Percentiles rank a stretch among this genome's conserved stretches.
These are phyloP conservation scores for Grigorovia yakushimaensis DNA, from an alignment of 805 yeast species.

Conservation along the genomic window DNA sequence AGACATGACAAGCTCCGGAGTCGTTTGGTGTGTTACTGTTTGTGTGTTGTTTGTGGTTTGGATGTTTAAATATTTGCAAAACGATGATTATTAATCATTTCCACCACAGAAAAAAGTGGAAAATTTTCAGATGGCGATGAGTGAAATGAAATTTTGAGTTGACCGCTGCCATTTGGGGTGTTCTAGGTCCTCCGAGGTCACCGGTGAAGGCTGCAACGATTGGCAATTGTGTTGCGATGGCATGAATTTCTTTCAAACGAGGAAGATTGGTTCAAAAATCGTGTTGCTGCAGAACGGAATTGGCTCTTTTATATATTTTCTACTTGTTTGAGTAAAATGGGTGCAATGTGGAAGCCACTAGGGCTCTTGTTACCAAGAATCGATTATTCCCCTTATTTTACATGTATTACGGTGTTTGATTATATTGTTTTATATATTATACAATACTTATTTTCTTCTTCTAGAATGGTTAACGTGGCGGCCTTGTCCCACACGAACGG, in stretches of 20 bases:
- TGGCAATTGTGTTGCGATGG: too few relatives aligned
- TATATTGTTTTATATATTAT: background rate
- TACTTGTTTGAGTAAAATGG: background rate
- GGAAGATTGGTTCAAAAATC: background rate
- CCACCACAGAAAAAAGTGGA: background rate
- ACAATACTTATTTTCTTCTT: slow-evolving; percentile 18
- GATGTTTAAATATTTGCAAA: background rate
- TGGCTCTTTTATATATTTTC: too few relatives aligned
- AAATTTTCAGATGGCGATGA: background rate
- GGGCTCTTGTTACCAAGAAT: background rate
- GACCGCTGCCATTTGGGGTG: background rate
- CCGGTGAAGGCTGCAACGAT: too few relatives aligned
- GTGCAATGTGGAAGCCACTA: background rate
- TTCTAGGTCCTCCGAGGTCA: background rate
- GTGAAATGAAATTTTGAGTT: background rate
- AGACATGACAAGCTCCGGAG: background rate
- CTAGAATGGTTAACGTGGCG: slow-evolving; percentile 65
- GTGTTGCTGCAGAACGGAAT: too few relatives aligned
- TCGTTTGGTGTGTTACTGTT: background rate
- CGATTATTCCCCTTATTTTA: background rate
- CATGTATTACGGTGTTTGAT: background rate
- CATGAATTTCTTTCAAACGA: background rate
- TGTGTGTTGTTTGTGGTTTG: background rate
- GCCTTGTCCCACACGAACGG: slow-evolving; percentile 79
- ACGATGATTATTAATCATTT: background rate